These are phyloP conservation scores for Rhizophagus sp. DNA, from an alignment of 192 early-diverging fungal genomes.

Conservation along the genomic window DNA sequence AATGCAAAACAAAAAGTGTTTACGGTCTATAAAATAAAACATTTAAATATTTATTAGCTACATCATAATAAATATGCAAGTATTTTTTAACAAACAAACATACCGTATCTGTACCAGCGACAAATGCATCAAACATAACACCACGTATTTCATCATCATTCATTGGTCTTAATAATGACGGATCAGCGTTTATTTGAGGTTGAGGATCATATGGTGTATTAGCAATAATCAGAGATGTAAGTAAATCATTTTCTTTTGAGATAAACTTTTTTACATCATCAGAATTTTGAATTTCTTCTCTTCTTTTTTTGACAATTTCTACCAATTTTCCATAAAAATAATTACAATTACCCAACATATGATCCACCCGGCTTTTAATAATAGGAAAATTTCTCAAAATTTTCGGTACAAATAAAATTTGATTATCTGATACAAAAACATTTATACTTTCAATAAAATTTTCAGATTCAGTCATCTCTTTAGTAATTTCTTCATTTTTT, in stretches of 20 bases:
- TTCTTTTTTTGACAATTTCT: constrained; percentile 17
- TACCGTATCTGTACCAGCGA: constrained; percentile 16
- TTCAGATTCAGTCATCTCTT: constrained; percentile 26
- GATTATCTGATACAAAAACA: constrained; percentile 24
- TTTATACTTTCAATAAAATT: constrained; percentile 20
- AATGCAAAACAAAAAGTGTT: constrained; percentile 8
- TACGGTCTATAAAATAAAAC: neutral
- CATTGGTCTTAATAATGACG: neutral
- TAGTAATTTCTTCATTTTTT: constrained; percentile 6
- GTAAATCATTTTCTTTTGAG: constrained; percentile 16
- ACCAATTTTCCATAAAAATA: constrained; percentile 1
- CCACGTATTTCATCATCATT: constrained; percentile 5
- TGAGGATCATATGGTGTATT: neutral
- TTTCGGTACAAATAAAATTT: constrained; percentile 26
- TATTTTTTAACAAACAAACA: neutral
- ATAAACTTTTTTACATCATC: neutral
- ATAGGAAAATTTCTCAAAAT: constrained; percentile 26
- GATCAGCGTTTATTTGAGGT: neutral
- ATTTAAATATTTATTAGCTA: too few relatives aligned
- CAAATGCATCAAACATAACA: constrained; percentile 13
- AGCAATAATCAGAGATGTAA: constrained; percentile 14
- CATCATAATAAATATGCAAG: neutral
- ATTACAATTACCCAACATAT: neutral
- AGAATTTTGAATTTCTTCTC: constrained; percentile 24
- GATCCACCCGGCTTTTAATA: constrained; percentile 2